These are phyloP conservation scores for Hypoxylon crocopeplum DNA, from an alignment of 495 filamentous ascomycete genomes.

Conservation along the genomic window DNA sequence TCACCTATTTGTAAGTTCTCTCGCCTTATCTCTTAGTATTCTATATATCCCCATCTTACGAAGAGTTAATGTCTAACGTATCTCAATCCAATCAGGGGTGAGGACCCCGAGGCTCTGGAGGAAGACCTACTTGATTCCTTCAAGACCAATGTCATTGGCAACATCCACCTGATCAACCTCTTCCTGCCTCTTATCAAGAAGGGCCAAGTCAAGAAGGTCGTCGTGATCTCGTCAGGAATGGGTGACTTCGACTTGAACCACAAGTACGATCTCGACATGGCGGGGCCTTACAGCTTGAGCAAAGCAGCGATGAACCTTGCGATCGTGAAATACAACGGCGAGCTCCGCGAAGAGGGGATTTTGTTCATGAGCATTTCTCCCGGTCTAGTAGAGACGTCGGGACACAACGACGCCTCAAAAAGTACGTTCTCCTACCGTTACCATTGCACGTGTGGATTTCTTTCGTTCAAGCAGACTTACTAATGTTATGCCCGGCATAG, in stretches of 20 bases:
- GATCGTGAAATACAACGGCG: constrained; percentile 53
- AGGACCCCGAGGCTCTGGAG: constrained; percentile 40
- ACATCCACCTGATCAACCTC: constrained; percentile 59
- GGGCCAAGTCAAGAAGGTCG: constrained; percentile 61
- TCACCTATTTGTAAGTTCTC: constrained; percentile 38
- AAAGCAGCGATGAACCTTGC: constrained; percentile 55
- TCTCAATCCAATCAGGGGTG: constrained; percentile 29
- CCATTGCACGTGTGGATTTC: neutral
- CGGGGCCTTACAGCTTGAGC: constrained; percentile 43
- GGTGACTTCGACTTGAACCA: constrained; percentile 46
- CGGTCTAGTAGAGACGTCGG: constrained; percentile 51
- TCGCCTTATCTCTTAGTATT: neutral
- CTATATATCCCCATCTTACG: no score
- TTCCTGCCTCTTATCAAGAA: constrained; percentile 60
- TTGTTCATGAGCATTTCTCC: constrained; percentile 59
- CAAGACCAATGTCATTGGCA: constrained; percentile 54
- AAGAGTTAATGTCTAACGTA: neutral
- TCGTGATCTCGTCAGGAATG: constrained; percentile 57
- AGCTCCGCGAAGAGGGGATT: constrained; percentile 56
- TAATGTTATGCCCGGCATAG: neutral
- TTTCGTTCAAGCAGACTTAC: neutral
- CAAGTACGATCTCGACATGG: constrained; percentile 34
- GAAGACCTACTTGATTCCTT: constrained; percentile 37
- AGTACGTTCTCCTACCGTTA: constrained; percentile 5
- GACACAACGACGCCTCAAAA: constrained; percentile 16